Evolutionary conservation across 495 filamentous ascomycete species (phyloP), one percentile per base, ranked within the genome.

Genomic region (Neurospora sp.): DNA sequence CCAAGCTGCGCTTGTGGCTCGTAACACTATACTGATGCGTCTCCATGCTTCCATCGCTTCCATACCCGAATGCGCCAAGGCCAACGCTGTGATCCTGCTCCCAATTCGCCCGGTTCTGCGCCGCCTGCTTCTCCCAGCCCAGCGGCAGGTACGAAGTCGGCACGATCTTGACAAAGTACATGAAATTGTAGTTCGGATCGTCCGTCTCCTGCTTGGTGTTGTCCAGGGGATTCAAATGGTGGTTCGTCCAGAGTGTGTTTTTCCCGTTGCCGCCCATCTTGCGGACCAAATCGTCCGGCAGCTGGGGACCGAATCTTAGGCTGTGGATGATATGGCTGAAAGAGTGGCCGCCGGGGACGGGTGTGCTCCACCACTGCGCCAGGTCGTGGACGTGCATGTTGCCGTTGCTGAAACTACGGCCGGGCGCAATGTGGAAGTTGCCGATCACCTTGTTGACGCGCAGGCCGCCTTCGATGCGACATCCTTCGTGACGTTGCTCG

Each of bases 151-250:
- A 99, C 2, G 93, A 93, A 18, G 96, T 99, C 10, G 91, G 92
- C 42, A 99, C 96, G 66, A 99, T 94, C 83, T 99, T 99, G 81
- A 99, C 87, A 80, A 98, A 99, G 85, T 99, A 99, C 94, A 98
- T 97, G 79, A 90, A 99, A 82, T 97, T 99, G 86, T 87, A 98
- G 46, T 90, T 91, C 69, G 91, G 88, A 75, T 97, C 94, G 31
- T 89, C 82, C 11, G 94, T 95, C 61, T 83, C 79, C 85, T 98
- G 94, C 75, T 86, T 82, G 10, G 92, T 93, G 69, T 85, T 85
- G 76, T 99, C 96, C n/a, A 99, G 87, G 2, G 96, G 96, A 81
- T 98, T 98, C 39, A 91, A 80, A 81, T 97, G 93, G 81, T 97
- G 93, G 79, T 94, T 94, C 16, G 92, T 93, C 93, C 93, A 97